Percentiles rank a stretch among this genome's conserved stretches.
Evolutionary conservation across 495 filamentous ascomycete species (phyloP).

Genomic region (Lasiosphaeria miniovina): DNA sequence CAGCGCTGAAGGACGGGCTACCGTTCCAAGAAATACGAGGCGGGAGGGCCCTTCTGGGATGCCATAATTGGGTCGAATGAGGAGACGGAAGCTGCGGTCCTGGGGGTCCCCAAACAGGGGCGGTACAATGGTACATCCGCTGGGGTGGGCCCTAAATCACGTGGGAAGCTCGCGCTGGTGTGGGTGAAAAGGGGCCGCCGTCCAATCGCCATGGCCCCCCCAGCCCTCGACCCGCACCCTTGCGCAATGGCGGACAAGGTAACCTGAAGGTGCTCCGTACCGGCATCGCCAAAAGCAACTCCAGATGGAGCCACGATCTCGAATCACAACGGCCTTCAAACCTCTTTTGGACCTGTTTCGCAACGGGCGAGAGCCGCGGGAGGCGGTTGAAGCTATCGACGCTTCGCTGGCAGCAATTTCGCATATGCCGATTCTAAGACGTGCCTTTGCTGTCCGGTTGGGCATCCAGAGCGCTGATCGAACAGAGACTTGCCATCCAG

Average conservation of each 20-base stretch:
- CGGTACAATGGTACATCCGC: conserved; percentile 7
- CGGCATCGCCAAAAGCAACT: conserved; percentile 1
- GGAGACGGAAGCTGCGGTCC: conserved; percentile 13
- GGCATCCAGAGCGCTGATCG: no score
- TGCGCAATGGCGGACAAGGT: no score
- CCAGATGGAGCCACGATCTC: conserved; percentile 17
- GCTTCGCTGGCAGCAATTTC: no score
- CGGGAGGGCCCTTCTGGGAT: conserved; percentile 15
- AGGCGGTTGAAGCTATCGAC: no score
- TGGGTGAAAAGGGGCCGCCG: neutral
- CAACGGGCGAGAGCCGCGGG: no score
- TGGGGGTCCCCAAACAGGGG: neutral
- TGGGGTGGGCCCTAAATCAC: no score
- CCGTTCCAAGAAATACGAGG: conserved; percentile 26
- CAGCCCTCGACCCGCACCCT: neutral
- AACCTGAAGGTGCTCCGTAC: neutral
- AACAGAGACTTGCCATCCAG: no score
- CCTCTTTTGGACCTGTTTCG: conserved; percentile 9
- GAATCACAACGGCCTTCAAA: conserved; percentile 3
- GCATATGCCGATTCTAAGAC: no score
- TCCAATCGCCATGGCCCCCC: neutral
- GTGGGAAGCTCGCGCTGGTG: neutral
- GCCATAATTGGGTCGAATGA: conserved; percentile 19
- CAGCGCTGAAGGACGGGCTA: conserved; percentile 18
- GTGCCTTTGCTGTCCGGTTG: no score